Evolutionary conservation across 1,139 yeast species (phyloP).

Genomic region (Scheffersomyces lignicola): DNA sequence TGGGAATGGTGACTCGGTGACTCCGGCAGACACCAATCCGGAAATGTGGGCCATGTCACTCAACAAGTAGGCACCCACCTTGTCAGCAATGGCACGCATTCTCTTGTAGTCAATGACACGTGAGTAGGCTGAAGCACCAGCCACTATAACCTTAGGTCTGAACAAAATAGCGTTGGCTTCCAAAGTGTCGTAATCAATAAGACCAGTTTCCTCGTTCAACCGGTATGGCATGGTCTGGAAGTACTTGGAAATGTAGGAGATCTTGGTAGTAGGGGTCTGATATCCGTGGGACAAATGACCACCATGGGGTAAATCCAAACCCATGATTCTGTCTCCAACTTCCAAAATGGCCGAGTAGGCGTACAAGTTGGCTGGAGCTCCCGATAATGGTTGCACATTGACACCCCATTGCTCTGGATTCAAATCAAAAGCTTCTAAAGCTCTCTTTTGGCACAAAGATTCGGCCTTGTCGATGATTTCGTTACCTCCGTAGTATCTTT

Average conservation of each 20-base stretch:
- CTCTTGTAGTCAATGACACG: slow-evolving; percentile 92
- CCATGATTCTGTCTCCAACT: slow-evolving; percentile 93
- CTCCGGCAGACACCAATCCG: slow-evolving; percentile 95
- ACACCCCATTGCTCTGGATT: slow-evolving; percentile 90
- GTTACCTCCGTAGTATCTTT: slow-evolving; percentile 96
- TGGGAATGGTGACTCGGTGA: slow-evolving; percentile 93
- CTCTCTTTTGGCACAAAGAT: slow-evolving; percentile 85
- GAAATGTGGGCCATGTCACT: slow-evolving; percentile 99
- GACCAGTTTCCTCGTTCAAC: slow-evolving; percentile 85
- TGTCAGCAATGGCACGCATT: slow-evolving; percentile 96
- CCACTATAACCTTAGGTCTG: slow-evolving; percentile 94
- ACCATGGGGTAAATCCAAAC: slow-evolving; percentile 95
- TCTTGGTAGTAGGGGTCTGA: slow-evolving; percentile 93
- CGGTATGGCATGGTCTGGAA: slow-evolving; percentile 99
- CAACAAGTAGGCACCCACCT: slow-evolving; percentile 92
- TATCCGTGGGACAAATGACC: slow-evolving; percentile 98
- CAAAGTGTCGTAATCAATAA: slow-evolving; percentile 92
- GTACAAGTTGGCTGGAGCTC: slow-evolving; percentile 94
- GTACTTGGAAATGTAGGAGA: slow-evolving; percentile 93
- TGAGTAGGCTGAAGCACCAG: slow-evolving; percentile 98
- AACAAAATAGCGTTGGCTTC: slow-evolving; percentile 85
- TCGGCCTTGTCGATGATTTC: slow-evolving; percentile 92
- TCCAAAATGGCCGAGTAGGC: slow-evolving; percentile 91
- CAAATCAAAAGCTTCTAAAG: slow-evolving; percentile 78
- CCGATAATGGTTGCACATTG: slow-evolving; percentile 90